Percentiles rank a stretch among this genome's conserved stretches.
These are phyloP conservation scores for Tetrastigma voinierianum DNA, from an alignment of 164 flowering plant species.

Conservation along the genomic window DNA sequence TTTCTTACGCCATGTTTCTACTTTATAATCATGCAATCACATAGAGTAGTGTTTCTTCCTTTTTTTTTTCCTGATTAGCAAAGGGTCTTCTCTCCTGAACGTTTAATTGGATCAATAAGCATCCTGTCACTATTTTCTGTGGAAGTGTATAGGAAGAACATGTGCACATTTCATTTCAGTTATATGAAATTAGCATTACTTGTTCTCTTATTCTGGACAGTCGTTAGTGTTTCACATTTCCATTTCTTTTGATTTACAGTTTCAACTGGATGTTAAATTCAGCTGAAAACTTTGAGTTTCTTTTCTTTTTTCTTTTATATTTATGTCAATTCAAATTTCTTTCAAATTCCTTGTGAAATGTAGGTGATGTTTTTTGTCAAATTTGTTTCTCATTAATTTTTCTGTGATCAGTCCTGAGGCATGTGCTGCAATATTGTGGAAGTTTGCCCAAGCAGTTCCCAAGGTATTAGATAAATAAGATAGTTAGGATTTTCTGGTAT, in stretches of 20 bases:
- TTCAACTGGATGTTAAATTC: background rate
- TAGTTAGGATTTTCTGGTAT: background rate
- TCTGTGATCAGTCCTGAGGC: slow-evolving; percentile 32
- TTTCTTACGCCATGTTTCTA: too few relatives aligned
- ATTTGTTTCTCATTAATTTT: background rate
- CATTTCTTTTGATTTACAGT: background rate
- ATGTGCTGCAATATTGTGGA: slow-evolving; percentile 42
- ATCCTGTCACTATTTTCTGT: background rate
- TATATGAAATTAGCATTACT: background rate
- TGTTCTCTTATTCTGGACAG: background rate
- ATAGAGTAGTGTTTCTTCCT: too few relatives aligned
- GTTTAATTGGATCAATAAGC: background rate
- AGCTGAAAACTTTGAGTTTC: background rate
- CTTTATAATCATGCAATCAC: too few relatives aligned
- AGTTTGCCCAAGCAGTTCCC: slow-evolving; percentile 31
- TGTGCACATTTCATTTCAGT: background rate
- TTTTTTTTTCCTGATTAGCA: too few relatives aligned
- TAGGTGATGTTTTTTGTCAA: background rate
- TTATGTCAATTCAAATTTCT: background rate
- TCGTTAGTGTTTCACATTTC: background rate
- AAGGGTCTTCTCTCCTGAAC: too few relatives aligned
- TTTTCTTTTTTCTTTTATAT: background rate
- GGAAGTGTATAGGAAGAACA: background rate
- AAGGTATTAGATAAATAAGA: slow-evolving; percentile 19
- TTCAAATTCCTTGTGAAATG: background rate